Base-by-base conservation (phyloP, 2,329 filamentous ascomycete genomes). In the Talaromyces islandicus region DNA sequence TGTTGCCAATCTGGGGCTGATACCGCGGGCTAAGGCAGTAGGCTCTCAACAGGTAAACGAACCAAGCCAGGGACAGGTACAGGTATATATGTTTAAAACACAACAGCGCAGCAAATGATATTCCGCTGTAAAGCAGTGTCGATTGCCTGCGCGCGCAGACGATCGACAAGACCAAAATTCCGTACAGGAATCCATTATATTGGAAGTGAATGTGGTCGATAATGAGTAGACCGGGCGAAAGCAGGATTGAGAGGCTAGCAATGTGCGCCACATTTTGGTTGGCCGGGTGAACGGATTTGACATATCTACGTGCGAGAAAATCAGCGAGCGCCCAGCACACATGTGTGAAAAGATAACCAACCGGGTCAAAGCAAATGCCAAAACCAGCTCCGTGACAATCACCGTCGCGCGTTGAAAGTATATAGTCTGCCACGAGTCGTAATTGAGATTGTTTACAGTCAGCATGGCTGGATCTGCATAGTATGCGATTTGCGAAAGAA, bases 131-230 rank as follows among this genome's bases (percentile, higher is more conserved):
- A 12, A 97, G 82, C 35, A 94, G 80, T 0, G 89, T 89, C 2
- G 88, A 88, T 69, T 84, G 85, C 67, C 88, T 85, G 56, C 91
- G 87, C 7, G 92, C 91, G 61, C 95, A 78, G 1, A 95, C 89
- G 54, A 99, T 82, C 2, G 94, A 97, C 58, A 93, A 81, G 41
- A 97, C 84, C 56, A 99, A 80, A 50, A 97, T 80, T 41, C 94
- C 94, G 73, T 97, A 99, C 77, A 99, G 86, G 77, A 92, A 92
- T 46, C 94, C 93, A 78, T 99, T 99, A 80, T 99, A 99, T 80
- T 99, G 94, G 75, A 99, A 99, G 75, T 97, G 92, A 65, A 97
- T 93, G 73, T 99, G 94, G 71, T 99, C 94, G 73, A 99, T 97
- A 72, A 99, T 95, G 62, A 99, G 81, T 38, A 99, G 84, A 1